A percentile compares a stretch with the other conserved stretches of the same genome.
Conservation (phyloP, 1,139 yeast species). For the Scheffersomyces illinoinensis region DNA sequence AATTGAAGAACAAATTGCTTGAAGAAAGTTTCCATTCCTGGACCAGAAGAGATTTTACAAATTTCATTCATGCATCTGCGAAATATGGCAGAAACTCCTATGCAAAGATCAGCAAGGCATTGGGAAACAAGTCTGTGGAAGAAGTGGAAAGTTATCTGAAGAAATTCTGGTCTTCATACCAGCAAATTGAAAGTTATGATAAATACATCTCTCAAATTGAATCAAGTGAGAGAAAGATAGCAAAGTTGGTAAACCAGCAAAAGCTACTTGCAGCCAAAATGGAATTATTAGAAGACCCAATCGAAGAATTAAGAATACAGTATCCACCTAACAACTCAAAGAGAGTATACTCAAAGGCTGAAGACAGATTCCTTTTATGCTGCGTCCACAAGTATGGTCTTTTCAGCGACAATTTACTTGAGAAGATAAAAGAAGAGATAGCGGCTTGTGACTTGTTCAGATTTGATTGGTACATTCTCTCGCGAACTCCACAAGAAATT, state of each 20-base stretch:
- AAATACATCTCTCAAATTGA: slow-evolving; percentile 85
- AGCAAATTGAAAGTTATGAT: slow-evolving; percentile 80
- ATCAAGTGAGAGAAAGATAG: slow-evolving; percentile 79
- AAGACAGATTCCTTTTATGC: slow-evolving; percentile 78
- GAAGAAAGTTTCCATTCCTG: slow-evolving; percentile 73
- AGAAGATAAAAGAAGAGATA: slow-evolving; percentile 76
- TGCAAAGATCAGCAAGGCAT: slow-evolving; percentile 59
- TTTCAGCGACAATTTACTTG: slow-evolving; percentile 67
- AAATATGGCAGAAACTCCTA: slow-evolving; percentile 71
- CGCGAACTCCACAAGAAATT: slow-evolving; percentile 83
- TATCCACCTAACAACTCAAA: slow-evolving; percentile 95
- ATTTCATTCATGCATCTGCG: slow-evolving; percentile 79
- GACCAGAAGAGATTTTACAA: slow-evolving; percentile 87
- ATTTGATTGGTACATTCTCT: slow-evolving; percentile 87
- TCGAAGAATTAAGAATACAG: slow-evolving; percentile 71
- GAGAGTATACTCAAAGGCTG: slow-evolving; percentile 77
- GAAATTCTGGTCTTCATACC: slow-evolving; percentile 74
- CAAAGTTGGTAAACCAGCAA: slow-evolving; percentile 65
- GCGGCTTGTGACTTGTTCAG: slow-evolving; percentile 70
- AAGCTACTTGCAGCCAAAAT: slow-evolving; percentile 65
- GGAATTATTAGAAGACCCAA: slow-evolving; percentile 63
- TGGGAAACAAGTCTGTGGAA: slow-evolving; percentile 66
- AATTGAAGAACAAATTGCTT: slow-evolving; percentile 59
- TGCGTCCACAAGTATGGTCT: slow-evolving; percentile 79
- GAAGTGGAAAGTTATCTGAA: slow-evolving; percentile 71